Base-by-base conservation (phyloP, 2,329 filamentous ascomycete genomes). In the Pseudopyrenochaeta lycopersici region DNA sequence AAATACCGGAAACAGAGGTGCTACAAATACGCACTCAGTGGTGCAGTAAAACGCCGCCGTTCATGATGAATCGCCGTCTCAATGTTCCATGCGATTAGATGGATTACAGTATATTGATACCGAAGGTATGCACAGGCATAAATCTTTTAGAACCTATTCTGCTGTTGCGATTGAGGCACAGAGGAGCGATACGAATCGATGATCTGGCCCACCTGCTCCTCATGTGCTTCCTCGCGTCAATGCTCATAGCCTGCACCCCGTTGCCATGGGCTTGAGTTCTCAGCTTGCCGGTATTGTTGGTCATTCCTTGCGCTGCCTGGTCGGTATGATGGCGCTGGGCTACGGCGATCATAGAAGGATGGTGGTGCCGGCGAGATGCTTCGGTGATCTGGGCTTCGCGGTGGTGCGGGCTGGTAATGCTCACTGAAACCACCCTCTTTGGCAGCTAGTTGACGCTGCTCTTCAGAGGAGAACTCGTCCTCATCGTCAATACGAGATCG, bases 401-500 rank as follows among this genome's bases (percentile, higher is more conserved):
- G 79, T 18, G 78, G 74, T 35, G 78, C 72, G 38, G 74, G 56
- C 60, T 68, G 71, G 56, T 74, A 76, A 58, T 74, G 74, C 74
- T 70, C 77, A 60, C 81, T 80, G 67, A 73, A 72, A 18, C 54
- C 63, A 30, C 63, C 71, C 51, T 76, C 71, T 56, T 76, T 74
- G 36, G 62, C 58, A 20, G 68, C 67, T 43, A 73, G 30, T 32
- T 72, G 66, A 31, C 67, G 68, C 40, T 67, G 63, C 23, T 76
- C 71, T 41, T 87, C 85, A 32, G 81, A 83, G 3, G 86, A 87
- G 74, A 87, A 85, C 40, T 88, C 85, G 40, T 86, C 86, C 52
- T 92, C 90, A 52, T 92, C 90, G 53, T 92, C 88, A 48, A 91
- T 84, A 60, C 88, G 87, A 23, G 87, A 80, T 29, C 80, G 80